Evolutionary conservation across 2,329 filamentous ascomycete species (phyloP), one percentile per base, ranked within the genome.

Genomic region (Bipolaris cookei): DNA sequence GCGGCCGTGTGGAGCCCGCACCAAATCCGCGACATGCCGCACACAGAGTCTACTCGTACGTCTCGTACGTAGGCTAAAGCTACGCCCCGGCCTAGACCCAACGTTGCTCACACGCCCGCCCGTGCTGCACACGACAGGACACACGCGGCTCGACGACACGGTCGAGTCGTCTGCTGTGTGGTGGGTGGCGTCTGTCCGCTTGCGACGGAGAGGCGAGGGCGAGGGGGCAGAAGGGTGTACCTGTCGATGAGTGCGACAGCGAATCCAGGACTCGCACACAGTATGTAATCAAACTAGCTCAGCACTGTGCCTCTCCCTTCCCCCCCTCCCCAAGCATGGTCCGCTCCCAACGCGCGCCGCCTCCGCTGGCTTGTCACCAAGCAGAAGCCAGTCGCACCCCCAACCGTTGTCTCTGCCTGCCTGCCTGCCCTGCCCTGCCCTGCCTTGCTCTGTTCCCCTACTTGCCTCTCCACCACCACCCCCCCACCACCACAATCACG

Each of bases 241-340:
- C 58, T 67, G 20, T 46, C 23, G 30, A 30, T 35, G 44, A 46
- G 63, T 61, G 64, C 50, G 61, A 67, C 58, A 50, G 46, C 37
- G 56, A 51, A 47, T 55, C 44, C 51, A 50, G 18, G 37, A 47
- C 60, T 62, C 56, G 59, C 58, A 64, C 63, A 59, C 25, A 28
- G 7, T 28, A 28, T 28, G 56, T 52, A 55, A 59, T 56, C 58
- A 63, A 63, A 65, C 59, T 62, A 66, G 63, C 65, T 59, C 54
- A 64, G 53, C 59, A 41, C 39, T 57, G 47, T 51, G 56, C 53
- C 47, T 58, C 51, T 44, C 32, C 30, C 28, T 21, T 35, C 14
- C 34, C 37, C 21, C 14, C 41, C 21, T 21, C 21, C 23, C 41
- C 21, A 43, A 20, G 44, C 14, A 23, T 41, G 38, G 46, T 39